These are phyloP conservation scores for Yamadazyma conglobata DNA, from an alignment of 1,139 yeast species.

Conservation along the genomic window DNA sequence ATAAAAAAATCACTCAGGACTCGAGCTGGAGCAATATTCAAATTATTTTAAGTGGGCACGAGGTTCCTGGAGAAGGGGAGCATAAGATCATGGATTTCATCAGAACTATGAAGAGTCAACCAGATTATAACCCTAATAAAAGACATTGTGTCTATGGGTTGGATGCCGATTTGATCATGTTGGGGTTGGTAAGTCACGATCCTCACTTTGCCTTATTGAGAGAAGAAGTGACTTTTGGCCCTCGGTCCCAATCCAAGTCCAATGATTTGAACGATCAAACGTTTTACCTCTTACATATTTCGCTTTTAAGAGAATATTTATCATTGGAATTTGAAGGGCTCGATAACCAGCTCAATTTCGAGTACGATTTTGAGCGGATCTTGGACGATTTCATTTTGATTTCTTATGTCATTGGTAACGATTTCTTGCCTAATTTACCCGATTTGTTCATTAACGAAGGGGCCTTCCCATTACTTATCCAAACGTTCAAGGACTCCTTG, in stretches of 20 bases:
- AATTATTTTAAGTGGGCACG: conserved; percentile 88
- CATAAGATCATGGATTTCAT: conserved; percentile 96
- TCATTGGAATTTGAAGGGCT: conserved; percentile 80
- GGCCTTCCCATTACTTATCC: conserved; percentile 86
- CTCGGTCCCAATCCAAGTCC: conserved; percentile 29
- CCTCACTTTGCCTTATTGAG: conserved; percentile 93
- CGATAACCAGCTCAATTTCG: conserved; percentile 58
- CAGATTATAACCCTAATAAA: conserved; percentile 83
- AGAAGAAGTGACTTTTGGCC: conserved; percentile 94
- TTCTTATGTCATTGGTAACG: conserved; percentile 95
- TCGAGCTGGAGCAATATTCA: conserved; percentile 88
- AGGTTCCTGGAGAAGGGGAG: conserved; percentile 99
- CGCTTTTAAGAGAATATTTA: conserved; percentile 85
- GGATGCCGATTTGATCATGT: conserved; percentile 96
- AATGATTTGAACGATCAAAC: conserved; percentile 73
- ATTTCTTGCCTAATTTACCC: conserved; percentile 96
- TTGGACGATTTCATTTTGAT: conserved; percentile 91
- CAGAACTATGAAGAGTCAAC: conserved; percentile 79
- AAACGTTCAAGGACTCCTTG: conserved; percentile 81
- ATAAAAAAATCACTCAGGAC: conserved; percentile 80
- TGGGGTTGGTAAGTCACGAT: conserved; percentile 93
- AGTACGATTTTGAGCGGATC: conserved; percentile 81
- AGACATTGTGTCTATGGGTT: conserved; percentile 94
- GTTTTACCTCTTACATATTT: conserved; percentile 78
- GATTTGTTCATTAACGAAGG: conserved; percentile 92